Percentiles rank a stretch among this genome's conserved stretches.
Conservation (phyloP, 495 filamentous ascomycete genomes). For the Aspergillus sclerotioniger region DNA sequence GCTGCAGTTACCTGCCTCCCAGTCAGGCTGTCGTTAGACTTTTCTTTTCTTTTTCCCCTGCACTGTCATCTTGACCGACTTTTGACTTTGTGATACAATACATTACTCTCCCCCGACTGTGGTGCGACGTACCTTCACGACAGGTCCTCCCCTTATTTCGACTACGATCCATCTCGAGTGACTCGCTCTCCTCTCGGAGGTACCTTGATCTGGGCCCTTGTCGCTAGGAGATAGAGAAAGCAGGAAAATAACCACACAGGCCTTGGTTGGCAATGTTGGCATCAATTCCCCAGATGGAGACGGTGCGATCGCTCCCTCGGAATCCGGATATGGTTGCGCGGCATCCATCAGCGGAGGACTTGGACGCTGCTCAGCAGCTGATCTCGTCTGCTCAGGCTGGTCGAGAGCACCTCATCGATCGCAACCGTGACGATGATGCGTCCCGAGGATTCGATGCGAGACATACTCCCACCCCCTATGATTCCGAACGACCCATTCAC, state of each 20-base stretch:
- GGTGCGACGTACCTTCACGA: constrained; percentile 35
- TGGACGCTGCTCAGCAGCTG: constrained; percentile 48
- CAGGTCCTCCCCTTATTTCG: constrained; percentile 24
- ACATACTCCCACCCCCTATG: constrained; percentile 9
- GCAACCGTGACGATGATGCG: constrained; percentile 23
- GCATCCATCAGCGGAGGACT: constrained; percentile 45
- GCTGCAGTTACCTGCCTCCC: constrained; percentile 22
- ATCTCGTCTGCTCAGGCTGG: constrained; percentile 46
- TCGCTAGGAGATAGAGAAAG: constrained; percentile 2
- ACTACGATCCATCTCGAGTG: constrained; percentile 13
- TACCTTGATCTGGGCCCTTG: neutral
- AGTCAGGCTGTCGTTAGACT: constrained; percentile 20
- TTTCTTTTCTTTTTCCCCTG: constrained; percentile 27
- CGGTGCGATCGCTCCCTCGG: constrained; percentile 37
- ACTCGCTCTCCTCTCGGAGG: constrained; percentile 8
- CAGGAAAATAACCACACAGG: neutral
- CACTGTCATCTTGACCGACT: constrained; percentile 42
- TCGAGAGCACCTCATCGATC: constrained; percentile 37
- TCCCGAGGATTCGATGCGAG: constrained; percentile 17
- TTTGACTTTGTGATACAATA: constrained; percentile 43
- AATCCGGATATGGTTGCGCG: constrained; percentile 33
- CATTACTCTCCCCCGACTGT: constrained; percentile 37
- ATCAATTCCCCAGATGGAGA: constrained; percentile 42
- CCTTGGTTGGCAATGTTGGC: constrained; percentile 36
- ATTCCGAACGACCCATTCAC: constrained; percentile 15